A percentile compares a stretch with the other conserved stretches of the same genome.
phyloP scores from a whole-genome alignment of 1,139 yeast genomes.

The Citeromyces hawaiiensis region DNA sequence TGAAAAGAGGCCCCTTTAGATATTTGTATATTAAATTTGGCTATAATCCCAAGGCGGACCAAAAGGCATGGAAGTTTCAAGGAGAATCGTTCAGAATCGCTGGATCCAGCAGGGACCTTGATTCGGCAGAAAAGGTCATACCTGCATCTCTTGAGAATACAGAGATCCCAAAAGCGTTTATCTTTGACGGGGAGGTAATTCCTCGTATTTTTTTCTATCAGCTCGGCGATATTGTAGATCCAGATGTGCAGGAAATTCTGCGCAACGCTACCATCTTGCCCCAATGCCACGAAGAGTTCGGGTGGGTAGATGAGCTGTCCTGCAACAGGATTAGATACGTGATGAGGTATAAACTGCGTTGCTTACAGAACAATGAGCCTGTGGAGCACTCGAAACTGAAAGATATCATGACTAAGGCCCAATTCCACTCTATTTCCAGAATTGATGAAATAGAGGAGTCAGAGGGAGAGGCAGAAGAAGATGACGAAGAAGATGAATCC shows the following conservation, averaged over 20 bases:
- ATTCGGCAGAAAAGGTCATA: conserved; percentile 17
- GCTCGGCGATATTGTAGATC: conserved; percentile 69
- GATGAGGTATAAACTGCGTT: conserved; percentile 57
- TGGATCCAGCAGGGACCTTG: conserved; percentile 12
- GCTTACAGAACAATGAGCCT: conserved; percentile 31
- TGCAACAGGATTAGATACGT: conserved; percentile 54
- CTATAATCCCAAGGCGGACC: conserved; percentile 52
- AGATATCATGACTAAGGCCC: conserved; percentile 26
- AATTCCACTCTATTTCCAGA: conserved; percentile 19
- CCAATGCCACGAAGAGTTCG: conserved; percentile 38
- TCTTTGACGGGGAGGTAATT: conserved; percentile 59
- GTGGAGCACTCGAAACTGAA: conserved; percentile 27
- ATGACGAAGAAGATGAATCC: conserved; percentile 12
- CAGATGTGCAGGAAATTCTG: conserved; percentile 39
- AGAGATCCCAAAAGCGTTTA: conserved; percentile 28
- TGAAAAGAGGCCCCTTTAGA: conserved; percentile 91
- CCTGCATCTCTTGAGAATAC: conserved; percentile 10
- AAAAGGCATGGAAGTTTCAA: conserved; percentile 43
- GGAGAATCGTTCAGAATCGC: conserved; percentile 61
- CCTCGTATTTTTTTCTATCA: conserved; percentile 69
- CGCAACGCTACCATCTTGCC: conserved; percentile 23
- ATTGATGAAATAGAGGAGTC: conserved; percentile 14
- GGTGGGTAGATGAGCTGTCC: conserved; percentile 64
- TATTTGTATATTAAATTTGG: conserved; percentile 77
- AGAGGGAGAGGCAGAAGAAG: conserved; percentile 15